Evolutionary conservation across 139 green algal species (phyloP), one percentile per base, ranked within the genome.

Genomic region (Chlorella ohadii): DNA sequence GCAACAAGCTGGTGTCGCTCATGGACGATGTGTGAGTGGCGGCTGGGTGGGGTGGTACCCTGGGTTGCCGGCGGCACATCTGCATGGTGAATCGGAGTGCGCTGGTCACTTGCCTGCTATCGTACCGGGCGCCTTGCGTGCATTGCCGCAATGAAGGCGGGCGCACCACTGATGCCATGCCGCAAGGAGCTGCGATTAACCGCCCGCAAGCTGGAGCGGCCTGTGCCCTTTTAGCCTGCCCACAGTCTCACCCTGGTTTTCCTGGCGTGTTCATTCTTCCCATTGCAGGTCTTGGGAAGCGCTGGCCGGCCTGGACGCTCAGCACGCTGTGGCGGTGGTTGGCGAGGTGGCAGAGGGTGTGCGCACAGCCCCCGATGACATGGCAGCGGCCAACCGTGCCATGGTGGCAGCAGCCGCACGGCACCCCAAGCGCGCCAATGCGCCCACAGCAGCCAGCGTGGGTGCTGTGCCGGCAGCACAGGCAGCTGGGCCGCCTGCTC

Each of bases 1-100:
- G 89, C 61, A 90, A 91, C 81, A 84, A 87, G 67, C 87, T 94
- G 39, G 90, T 94, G 22, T 87, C 83, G 13, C 47, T 93, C 68
- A 82, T 94, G 71, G 87, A 94, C 83, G 88, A 94, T 16, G 65
- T n/a, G 85, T 88, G 65, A 67, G 84, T 55, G 76, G 36, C 34
- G 11, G 76, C 6, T 78, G 39, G 71, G 31, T 64, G 71, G 44
- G 44, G 44, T 51, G 44, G 44, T 51, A 9, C n/a, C n/a, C n/a
- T n/a, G n/a, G n/a, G n/a, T n/a, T n/a, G n/a, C n/a, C n/a, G n/a
- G n/a, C n/a, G n/a, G n/a, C n/a, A n/a, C n/a, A n/a, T n/a, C n/a
- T n/a, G n/a, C n/a, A n/a, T n/a, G n/a, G n/a, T n/a, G n/a, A n/a
- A n/a, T n/a, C n/a, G n/a, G n/a, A n/a, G n/a, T n/a, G n/a, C n/a